Percentiles rank a stretch among this genome's conserved stretches.
These are phyloP conservation scores for Curvularia spicifera DNA, from an alignment of 2,329 filamentous ascomycete genomes.

Conservation along the genomic window DNA sequence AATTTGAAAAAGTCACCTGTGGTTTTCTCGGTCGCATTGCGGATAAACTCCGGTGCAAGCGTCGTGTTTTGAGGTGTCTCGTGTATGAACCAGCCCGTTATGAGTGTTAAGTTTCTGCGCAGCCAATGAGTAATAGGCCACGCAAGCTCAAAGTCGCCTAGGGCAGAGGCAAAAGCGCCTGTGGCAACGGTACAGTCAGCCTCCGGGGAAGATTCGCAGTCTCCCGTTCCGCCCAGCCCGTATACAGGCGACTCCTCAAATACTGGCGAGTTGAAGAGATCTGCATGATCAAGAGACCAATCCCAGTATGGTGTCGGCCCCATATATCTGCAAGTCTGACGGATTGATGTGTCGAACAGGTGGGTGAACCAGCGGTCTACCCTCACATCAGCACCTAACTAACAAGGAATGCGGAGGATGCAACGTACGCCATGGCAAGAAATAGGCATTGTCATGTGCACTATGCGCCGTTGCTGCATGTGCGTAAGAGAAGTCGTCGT, in stretches of 20 bases:
- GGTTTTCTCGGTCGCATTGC: not conserved
- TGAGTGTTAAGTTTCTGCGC: not conserved
- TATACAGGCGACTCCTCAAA: not conserved
- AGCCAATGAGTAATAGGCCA: not conserved
- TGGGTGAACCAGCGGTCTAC: not conserved
- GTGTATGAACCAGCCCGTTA: not conserved
- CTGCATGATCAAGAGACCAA: not conserved
- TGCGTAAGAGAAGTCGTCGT: not conserved
- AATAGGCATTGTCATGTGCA: not conserved
- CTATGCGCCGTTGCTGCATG: not conserved
- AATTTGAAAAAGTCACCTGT: not conserved
- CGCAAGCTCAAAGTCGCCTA: not conserved
- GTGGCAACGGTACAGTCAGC: not conserved
- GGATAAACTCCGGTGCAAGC: not conserved
- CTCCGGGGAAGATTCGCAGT: not conserved
- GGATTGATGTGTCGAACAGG: not conserved
- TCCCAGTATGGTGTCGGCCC: not conserved
- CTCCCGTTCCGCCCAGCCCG: not conserved
- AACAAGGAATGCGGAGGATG: not conserved
- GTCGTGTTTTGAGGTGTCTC: not conserved
- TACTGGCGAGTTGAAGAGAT: not conserved
- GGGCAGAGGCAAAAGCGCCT: not conserved
- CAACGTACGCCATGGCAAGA: not conserved
- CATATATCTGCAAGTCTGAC: not conserved
- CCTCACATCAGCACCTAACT: not conserved